Percentiles rank a stretch among this genome's conserved stretches.
Conservation (phyloP, 2,329 filamentous ascomycete species). For the Botrytis hyacinthi region DNA sequence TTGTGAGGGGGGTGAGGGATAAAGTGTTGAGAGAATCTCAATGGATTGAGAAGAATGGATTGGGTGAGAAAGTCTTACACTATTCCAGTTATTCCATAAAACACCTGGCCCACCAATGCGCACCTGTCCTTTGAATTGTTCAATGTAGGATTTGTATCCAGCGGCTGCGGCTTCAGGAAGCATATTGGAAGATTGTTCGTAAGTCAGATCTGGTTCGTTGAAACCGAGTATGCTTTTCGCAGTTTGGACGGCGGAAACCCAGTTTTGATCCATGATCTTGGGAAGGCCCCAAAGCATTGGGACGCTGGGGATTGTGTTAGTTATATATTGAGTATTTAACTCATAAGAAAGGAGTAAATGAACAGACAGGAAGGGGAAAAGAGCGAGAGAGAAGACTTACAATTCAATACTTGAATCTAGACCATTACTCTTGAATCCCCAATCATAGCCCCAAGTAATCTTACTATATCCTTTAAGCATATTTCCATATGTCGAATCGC, state of each 20-base stretch:
- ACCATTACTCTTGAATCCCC: conserved; percentile 49
- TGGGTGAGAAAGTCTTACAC: background rate
- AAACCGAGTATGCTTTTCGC: conserved; percentile 58
- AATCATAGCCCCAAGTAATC: conserved; percentile 66
- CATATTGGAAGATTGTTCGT: conserved; percentile 51
- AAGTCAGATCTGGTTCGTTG: conserved; percentile 66
- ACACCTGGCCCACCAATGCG: conserved; percentile 46
- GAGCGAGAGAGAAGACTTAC: conserved; percentile 16
- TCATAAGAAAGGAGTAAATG: background rate
- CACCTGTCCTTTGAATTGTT: conserved; percentile 43
- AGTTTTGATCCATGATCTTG: conserved; percentile 46
- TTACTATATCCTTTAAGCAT: conserved; percentile 47
- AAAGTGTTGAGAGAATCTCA: background rate
- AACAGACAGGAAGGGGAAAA: background rate
- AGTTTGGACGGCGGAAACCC: conserved; percentile 53
- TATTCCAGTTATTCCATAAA: conserved; percentile 34
- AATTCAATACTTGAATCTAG: conserved; percentile 45
- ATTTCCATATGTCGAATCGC: conserved; percentile 31
- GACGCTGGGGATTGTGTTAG: conserved; percentile 40
- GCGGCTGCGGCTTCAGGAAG: conserved; percentile 39
- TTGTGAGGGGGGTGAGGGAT: too few relatives aligned
- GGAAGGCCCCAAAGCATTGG: conserved; percentile 62
- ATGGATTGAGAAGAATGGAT: background rate
- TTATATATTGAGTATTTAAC: background rate
- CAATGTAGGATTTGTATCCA: conserved; percentile 43